Conservation (phyloP, 768 basidiomycete species). For the Amanita polypyramis region DNA sequence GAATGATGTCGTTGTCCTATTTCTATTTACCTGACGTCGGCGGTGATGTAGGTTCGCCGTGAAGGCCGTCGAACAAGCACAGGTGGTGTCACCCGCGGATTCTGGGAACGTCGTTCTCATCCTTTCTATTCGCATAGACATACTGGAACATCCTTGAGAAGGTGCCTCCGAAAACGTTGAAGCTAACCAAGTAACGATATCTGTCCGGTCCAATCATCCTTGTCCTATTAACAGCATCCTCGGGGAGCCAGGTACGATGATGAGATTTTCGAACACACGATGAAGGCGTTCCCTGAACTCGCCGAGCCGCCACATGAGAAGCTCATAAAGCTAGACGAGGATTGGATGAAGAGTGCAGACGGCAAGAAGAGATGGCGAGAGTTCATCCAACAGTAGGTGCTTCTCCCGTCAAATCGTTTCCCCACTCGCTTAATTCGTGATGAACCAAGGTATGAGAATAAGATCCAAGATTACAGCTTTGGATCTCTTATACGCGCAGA, state of each 20-base stretch:
- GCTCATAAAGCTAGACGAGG: conserved; percentile 65
- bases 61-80: conserved; percentile 92
- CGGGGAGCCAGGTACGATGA: conserved; percentile 62
- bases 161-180: conserved; percentile 65
- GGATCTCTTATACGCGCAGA: conserved; percentile 88
- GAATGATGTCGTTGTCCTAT: neutral
- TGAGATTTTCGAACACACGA: conserved; percentile 76
- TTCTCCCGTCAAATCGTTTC: neutral
- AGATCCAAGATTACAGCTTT: conserved; percentile 92
- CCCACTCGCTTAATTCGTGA: neutral
- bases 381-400: conserved; percentile 62
- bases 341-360: conserved; percentile 79
- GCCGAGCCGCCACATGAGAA: conserved; percentile 34
- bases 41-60: conserved; percentile 62
- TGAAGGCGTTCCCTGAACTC: conserved; percentile 76
- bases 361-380: conserved; percentile 89
- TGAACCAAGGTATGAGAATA: conserved; percentile 66
- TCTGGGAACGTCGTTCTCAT: neutral
- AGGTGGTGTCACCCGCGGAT: conserved; percentile 40
- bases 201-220: neutral
- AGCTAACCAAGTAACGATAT: conserved; percentile 63
- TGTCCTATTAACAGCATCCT: neutral
- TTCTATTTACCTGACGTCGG: neutral
- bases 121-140: conserved; percentile 38
- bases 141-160: conserved; percentile 91